Evolutionary conservation across 2,329 filamentous ascomycete genomes (phyloP), one percentile per base, ranked within the genome.

Genomic region (Trichophyton schoenleinii): DNA sequence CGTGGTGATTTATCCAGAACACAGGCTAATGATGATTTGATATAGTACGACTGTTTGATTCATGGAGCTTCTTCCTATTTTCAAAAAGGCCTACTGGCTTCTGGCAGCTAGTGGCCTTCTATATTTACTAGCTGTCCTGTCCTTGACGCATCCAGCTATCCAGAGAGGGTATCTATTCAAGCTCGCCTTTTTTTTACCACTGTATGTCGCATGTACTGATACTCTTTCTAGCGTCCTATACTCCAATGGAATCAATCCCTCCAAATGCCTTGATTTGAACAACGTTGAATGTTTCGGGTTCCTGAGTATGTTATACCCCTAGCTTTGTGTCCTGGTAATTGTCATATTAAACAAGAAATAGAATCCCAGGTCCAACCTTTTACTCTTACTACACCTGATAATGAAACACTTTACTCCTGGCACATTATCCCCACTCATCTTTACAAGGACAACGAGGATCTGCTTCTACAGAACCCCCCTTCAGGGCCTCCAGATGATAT

Each of bases 331-430:
- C 15, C 18, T 49, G 18, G 52, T 28, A 18, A 49, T 61, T 34
- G 48, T 6, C 9, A 46, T 71, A 61, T 69, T 58, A 41, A 41
- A 58, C 38, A 52, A 53, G 25, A 1, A 28, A 9, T 67, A 92
- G 88, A 84, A 70, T 90, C 91, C 67, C 92, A 97, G 75, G 87
- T 95, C 2, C 91, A 89, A 4, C 88, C 92, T 0, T 96, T 97
- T 72, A 84, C 83, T 57, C 75, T 97, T 42, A 76, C 75, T 3
- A 94, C 90, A 0, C 78, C 83, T 0, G 91, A 96, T 71, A 83
- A 85, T 44, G 86, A 91, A 72, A 83, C 78, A 1, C 76, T 97
- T 18, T 95, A 94, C 70, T 88, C 88, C 28, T 97, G 92, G 92
- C 92, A 96, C 70, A 81, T 97, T 60, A 77, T 96, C 57, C 92